A percentile compares a stretch with the other conserved stretches of the same genome.
Evolutionary conservation across 2,329 filamentous ascomycete species (phyloP).

Genomic region (Davidsoniella neocaledoniae): DNA sequence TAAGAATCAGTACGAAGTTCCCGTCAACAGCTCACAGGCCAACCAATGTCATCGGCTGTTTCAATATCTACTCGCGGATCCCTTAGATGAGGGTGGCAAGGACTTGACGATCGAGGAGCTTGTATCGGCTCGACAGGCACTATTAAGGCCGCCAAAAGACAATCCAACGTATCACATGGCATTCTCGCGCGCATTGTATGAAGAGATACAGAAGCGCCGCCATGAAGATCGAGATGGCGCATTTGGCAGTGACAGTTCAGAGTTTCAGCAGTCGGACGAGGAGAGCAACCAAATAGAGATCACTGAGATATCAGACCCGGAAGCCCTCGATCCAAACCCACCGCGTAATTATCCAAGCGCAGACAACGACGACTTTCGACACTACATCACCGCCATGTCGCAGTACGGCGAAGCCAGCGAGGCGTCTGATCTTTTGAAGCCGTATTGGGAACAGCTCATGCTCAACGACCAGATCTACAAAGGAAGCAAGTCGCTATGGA

Average conservation of each 20-base stretch:
- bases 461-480: constrained; percentile 9
- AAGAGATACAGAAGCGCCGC: constrained; percentile 15
- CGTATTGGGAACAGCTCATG: constrained; percentile 11
- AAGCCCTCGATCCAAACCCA: constrained; percentile 6
- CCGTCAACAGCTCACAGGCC: constrained; percentile 51
- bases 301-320: constrained; percentile 13
- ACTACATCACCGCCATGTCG: constrained; percentile 34
- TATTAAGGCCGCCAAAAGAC: constrained; percentile 27
- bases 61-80: constrained; percentile 35
- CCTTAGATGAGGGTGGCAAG: constrained; percentile 19
- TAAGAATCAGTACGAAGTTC: constrained; percentile 29
- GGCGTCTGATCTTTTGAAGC: constrained; percentile 20
- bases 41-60: constrained; percentile 38
- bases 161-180: constrained; percentile 28
- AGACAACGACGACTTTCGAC: constrained; percentile 21
- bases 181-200: constrained; percentile 29
- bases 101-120: constrained; percentile 25
- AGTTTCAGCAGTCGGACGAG: constrained; percentile 14
- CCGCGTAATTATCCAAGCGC: background rate
- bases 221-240: constrained; percentile 9
- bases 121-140: constrained; percentile 27
- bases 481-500: constrained; percentile 24
- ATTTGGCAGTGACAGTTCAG: constrained; percentile 13
- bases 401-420: constrained; percentile 37
- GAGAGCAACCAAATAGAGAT: constrained; percentile 1